These are phyloP conservation scores for Leccinum fallax DNA, from an alignment of 1,284 basidiomycete genomes.

Conservation along the genomic window DNA sequence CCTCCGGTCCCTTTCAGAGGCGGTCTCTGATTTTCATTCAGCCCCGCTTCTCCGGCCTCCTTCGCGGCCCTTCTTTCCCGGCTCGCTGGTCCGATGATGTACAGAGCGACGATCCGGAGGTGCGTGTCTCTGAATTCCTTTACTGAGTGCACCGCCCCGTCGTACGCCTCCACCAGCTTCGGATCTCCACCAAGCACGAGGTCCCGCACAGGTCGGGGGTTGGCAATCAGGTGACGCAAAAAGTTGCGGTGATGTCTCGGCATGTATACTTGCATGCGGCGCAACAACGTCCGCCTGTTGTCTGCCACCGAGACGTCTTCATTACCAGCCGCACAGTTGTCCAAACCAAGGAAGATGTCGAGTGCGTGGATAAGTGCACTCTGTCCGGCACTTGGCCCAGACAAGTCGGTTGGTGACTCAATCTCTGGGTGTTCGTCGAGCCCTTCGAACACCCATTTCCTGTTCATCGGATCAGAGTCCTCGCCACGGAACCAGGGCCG, in stretches of 20 bases:
- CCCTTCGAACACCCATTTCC: slow-evolving; percentile 85
- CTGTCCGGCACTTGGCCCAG: slow-evolving; percentile 91
- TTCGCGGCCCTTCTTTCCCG: slow-evolving; percentile 31
- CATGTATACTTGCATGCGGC: slow-evolving; percentile 89
- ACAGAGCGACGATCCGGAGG: slow-evolving; percentile 83
- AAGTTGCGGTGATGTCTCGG: slow-evolving; percentile 89
- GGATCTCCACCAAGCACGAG: slow-evolving; percentile 28
- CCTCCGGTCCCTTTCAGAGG: slow-evolving; percentile 82
- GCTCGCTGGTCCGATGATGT: slow-evolving; percentile 76
- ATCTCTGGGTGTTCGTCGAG: slow-evolving; percentile 56
- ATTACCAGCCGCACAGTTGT: slow-evolving; percentile 46
- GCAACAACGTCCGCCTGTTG: slow-evolving; percentile 56
- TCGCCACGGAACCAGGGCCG: slow-evolving; percentile 93
- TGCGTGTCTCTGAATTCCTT: slow-evolving; percentile 87
- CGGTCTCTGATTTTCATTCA: slow-evolving; percentile 25
- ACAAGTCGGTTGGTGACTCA: slow-evolving; percentile 61
- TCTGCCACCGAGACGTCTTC: slow-evolving; percentile 3
- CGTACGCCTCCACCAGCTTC: slow-evolving; percentile 65
- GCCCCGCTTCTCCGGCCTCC: slow-evolving; percentile 25
- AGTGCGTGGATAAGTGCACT: slow-evolving; percentile 88
- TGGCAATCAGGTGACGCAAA: slow-evolving; percentile 76
- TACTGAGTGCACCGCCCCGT: slow-evolving; percentile 70
- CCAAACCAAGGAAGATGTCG: slow-evolving; percentile 88
- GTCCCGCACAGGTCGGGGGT: slow-evolving; percentile 57
- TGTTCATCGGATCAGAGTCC: slow-evolving; percentile 61